Percentiles rank a stretch among this genome's conserved stretches.
phyloP scores from a whole-genome alignment of 345 rosid genomes.

The Eucalyptus erythrocorys region DNA sequence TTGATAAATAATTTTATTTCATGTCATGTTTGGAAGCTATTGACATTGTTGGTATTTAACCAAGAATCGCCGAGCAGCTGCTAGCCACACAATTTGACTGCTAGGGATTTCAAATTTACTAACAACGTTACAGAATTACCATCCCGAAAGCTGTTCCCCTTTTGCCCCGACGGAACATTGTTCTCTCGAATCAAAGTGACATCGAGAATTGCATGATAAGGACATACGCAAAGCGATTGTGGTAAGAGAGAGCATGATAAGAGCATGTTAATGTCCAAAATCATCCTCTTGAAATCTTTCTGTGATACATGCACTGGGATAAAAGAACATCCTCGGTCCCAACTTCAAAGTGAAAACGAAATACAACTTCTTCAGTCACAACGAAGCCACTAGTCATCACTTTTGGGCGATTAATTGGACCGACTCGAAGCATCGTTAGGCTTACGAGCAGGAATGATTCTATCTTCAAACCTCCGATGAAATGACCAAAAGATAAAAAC shows the following conservation, averaged over 20 bases:
- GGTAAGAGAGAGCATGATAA: not conserved
- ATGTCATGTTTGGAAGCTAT: not conserved
- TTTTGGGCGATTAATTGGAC: not conserved
- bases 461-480: not conserved
- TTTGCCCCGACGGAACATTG: not conserved
- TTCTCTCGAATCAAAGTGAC: not conserved
- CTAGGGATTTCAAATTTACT: not conserved
- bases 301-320: not conserved
- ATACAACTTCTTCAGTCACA: not conserved
- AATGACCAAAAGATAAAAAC: not conserved
- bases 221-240: not conserved
- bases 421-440: not conserved
- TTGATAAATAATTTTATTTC: no score
- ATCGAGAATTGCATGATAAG: not conserved
- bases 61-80: rapidly evolving
- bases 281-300: not conserved
- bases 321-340: not conserved
- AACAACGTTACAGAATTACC: not conserved
- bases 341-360: not conserved
- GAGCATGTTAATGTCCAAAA: no score
- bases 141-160: not conserved
- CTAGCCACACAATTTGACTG: not conserved
- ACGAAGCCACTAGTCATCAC: not conserved
- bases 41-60: not conserved
- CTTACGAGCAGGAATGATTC: not conserved